Evolutionary conservation across 331 rosid species (phyloP).

Genomic region (Dryas integrifolia): DNA sequence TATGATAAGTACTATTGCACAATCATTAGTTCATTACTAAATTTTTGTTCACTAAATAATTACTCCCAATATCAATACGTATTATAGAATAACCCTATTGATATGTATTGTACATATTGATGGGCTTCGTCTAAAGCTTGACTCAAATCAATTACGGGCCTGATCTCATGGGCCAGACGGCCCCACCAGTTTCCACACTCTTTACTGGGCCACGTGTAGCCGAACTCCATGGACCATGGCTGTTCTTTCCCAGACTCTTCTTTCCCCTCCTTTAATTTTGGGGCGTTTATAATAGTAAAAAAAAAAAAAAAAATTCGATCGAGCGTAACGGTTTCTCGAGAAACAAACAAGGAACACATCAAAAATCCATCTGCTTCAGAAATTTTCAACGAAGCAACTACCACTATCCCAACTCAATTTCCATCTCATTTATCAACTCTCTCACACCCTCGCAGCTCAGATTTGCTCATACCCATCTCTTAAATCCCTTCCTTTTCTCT

Average conservation of each 20-base stretch:
- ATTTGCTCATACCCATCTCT: too few species aligned
- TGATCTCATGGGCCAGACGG: neutral
- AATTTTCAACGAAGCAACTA: neutral
- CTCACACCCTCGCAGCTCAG: neutral
- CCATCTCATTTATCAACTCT: neutral
- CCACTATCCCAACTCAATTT: constrained; percentile 4
- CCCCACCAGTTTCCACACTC: neutral
- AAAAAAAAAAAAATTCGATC: neutral
- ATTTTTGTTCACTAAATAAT: too few species aligned
- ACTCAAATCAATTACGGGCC: too few species aligned
- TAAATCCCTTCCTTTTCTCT: neutral
- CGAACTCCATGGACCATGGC: neutral
- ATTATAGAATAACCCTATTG: too few species aligned
- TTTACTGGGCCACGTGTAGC: neutral
- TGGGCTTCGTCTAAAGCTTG: neutral
- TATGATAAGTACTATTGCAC: too few species aligned
- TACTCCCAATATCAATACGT: too few species aligned
- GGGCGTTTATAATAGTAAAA: neutral
- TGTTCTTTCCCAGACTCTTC: neutral
- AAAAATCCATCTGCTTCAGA: neutral
- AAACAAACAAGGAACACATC: constrained; percentile 1
- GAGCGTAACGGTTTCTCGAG: constrained; percentile 9
- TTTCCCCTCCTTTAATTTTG: too few species aligned
- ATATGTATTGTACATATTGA: too few species aligned
- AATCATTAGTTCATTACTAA: too few species aligned